These are phyloP conservation scores for Cadophora malorum DNA, from an alignment of 2,329 filamentous ascomycete species.

Conservation along the genomic window DNA sequence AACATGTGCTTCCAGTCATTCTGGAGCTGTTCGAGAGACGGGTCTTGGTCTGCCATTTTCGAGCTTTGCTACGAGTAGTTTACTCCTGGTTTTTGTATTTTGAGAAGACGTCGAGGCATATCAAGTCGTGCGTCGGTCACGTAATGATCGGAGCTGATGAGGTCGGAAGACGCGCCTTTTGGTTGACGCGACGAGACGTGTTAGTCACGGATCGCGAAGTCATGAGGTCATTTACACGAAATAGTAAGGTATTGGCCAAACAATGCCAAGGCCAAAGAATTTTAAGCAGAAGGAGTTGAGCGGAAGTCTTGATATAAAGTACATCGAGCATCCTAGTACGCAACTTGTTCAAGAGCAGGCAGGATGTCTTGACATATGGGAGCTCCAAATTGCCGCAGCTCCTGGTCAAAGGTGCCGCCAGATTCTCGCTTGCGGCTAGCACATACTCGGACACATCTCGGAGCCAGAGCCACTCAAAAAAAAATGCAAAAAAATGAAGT, in stretches of 20 bases:
- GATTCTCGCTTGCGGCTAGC: too few relatives aligned
- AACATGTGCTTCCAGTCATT: conserved; percentile 38
- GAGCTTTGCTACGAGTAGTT: not conserved
- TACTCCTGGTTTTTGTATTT: not conserved
- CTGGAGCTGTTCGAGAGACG: conserved; percentile 31
- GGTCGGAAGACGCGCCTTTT: conserved; percentile 26
- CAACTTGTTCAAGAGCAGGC: too few relatives aligned
- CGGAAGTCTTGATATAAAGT: too few relatives aligned
- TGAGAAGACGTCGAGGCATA: not conserved
- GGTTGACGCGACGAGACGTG: conserved; percentile 23
- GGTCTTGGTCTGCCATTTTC: conserved; percentile 7
- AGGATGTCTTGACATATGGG: too few relatives aligned
- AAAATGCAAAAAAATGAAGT: conserved; percentile 40
- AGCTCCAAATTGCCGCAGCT: too few relatives aligned
- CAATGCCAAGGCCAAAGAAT: too few relatives aligned
- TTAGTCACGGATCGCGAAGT: conserved; percentile 29
- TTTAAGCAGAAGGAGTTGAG: too few relatives aligned
- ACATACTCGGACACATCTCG: not conserved
- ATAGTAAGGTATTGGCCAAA: not conserved
- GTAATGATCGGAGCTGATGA: not conserved
- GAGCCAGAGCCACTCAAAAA: not conserved
- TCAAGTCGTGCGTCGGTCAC: not conserved
- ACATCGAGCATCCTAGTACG: too few relatives aligned
- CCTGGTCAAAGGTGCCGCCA: too few relatives aligned
- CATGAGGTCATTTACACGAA: conserved; percentile 30